phyloP scores from a whole-genome alignment of 441 rosid species.

The Daphne laureola region DNA sequence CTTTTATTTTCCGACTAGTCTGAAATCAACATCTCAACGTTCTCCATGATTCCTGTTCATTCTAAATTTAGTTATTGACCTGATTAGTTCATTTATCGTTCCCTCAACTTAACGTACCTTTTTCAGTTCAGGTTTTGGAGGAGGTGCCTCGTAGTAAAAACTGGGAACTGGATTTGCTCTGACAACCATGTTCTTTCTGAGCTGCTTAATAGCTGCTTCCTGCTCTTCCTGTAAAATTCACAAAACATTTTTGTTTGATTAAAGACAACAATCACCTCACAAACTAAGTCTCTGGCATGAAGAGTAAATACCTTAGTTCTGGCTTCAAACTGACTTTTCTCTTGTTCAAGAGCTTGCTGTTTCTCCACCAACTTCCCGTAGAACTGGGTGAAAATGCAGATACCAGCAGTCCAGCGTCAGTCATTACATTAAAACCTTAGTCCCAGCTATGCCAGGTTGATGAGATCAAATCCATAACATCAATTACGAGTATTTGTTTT shows the following conservation, averaged over 20 bases:
- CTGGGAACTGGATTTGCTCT: constrained; percentile 93
- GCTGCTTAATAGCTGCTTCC: constrained; percentile 87
- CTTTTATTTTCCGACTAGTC: no score
- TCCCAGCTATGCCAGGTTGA: no score
- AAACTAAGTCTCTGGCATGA: not conserved
- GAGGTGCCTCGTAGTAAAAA: constrained; percentile 90
- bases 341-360: constrained; percentile 69
- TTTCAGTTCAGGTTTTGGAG: constrained; percentile 71
- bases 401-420: constrained; percentile 6
- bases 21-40: no score
- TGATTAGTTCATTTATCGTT: no score
- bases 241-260: constrained; percentile 1
- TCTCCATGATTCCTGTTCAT: no score
- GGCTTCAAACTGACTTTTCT: constrained; percentile 64
- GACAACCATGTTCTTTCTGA: constrained; percentile 70
- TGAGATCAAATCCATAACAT: no score
- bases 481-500: no score
- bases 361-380: constrained; percentile 82
- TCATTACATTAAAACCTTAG: constrained; percentile 3
- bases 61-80: no score
- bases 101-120: constrained; percentile 44
- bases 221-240: constrained; percentile 72
- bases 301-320: constrained; percentile 53
- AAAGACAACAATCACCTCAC: not conserved
- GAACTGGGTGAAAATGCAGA: constrained; percentile 25